Evolutionary conservation across 2,329 filamentous ascomycete genomes (phyloP).

Genomic region (Nemania sp.): DNA sequence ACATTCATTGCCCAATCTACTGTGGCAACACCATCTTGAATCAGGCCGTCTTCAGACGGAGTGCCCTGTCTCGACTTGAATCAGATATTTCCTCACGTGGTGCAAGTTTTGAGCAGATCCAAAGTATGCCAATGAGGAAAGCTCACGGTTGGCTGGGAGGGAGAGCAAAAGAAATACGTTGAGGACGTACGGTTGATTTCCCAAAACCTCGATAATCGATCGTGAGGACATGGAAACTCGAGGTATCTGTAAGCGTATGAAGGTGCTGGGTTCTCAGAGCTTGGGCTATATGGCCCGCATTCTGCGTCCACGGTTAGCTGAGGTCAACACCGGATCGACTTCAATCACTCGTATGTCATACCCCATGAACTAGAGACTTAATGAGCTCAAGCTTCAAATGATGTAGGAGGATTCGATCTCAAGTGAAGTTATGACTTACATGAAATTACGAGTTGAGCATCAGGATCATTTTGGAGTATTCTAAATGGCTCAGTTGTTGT

Average conservation of each 20-base stretch:
- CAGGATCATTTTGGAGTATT: slow-evolving; percentile 65
- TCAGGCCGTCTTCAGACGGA: slow-evolving; percentile 80
- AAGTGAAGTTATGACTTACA: slow-evolving; percentile 49
- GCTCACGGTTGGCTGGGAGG: neutral
- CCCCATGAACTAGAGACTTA: slow-evolving; percentile 62
- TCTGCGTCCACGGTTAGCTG: slow-evolving; percentile 58
- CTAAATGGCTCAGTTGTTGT: slow-evolving; percentile 62
- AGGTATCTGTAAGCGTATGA: slow-evolving; percentile 73
- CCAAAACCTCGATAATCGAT: slow-evolving; percentile 93
- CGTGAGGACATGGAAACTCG: slow-evolving; percentile 79
- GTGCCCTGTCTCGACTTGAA: slow-evolving; percentile 51
- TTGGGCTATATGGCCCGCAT: slow-evolving; percentile 85
- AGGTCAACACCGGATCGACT: neutral
- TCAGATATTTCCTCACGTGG: slow-evolving; percentile 1
- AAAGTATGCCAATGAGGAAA: neutral
- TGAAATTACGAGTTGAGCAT: slow-evolving; percentile 66
- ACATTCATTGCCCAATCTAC: slow-evolving; percentile 72
- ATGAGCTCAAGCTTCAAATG: slow-evolving; percentile 15
- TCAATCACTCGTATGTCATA: slow-evolving; percentile 46
- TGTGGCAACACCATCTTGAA: slow-evolving; percentile 75
- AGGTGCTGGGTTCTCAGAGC: slow-evolving; percentile 76
- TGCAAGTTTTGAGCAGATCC: neutral
- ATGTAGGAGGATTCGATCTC: neutral
- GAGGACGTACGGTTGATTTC: slow-evolving; percentile 59
- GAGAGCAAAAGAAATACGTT: neutral